Percentiles rank a stretch among this genome's conserved stretches.
Conservation (phyloP, 2,329 filamentous ascomycete species). For the Xylaria hypoxylon region DNA sequence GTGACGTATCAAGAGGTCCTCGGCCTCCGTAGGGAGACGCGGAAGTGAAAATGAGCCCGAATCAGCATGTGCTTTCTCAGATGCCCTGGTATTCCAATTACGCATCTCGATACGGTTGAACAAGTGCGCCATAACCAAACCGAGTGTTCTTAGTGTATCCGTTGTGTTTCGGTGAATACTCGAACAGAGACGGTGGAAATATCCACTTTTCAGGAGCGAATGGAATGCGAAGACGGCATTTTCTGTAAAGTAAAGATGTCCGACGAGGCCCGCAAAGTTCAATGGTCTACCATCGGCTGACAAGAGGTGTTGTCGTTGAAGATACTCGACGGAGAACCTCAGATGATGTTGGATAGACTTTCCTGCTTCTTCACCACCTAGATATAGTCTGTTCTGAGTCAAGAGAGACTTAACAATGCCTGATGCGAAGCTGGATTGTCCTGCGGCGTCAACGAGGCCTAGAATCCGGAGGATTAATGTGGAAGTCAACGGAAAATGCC, state of each 20-base stretch:
- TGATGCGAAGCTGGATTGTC: slow-evolving; percentile 70
- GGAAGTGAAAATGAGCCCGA: slow-evolving; percentile 75
- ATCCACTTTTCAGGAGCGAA: slow-evolving; percentile 70
- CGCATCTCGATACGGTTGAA: slow-evolving; percentile 70
- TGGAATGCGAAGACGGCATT: slow-evolving; percentile 83
- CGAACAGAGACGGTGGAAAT: slow-evolving; percentile 37
- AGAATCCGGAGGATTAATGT: slow-evolving; percentile 77
- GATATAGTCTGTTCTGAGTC: slow-evolving; percentile 75
- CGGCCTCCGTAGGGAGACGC: slow-evolving; percentile 68
- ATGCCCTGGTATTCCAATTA: slow-evolving; percentile 42
- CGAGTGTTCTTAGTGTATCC: slow-evolving; percentile 59
- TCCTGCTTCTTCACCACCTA: slow-evolving; percentile 75
- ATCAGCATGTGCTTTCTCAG: slow-evolving; percentile 64
- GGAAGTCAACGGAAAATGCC: slow-evolving; percentile 82
- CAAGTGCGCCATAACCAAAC: slow-evolving; percentile 77
- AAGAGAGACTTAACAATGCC: slow-evolving; percentile 74
- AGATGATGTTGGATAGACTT: slow-evolving; percentile 80
- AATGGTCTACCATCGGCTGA: slow-evolving; percentile 70
- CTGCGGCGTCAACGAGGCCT: slow-evolving; percentile 73
- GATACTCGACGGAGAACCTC: slow-evolving; percentile 83
- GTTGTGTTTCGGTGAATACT: neutral
- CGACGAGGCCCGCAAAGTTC: slow-evolving; percentile 77
- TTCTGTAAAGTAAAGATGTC: slow-evolving; percentile 81
- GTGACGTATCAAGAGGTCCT: slow-evolving; percentile 67
- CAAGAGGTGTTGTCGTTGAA: slow-evolving; percentile 75